Base-by-base conservation (phyloP, 306 rosid species). In the Ammopiptanthus mongolicus region DNA sequence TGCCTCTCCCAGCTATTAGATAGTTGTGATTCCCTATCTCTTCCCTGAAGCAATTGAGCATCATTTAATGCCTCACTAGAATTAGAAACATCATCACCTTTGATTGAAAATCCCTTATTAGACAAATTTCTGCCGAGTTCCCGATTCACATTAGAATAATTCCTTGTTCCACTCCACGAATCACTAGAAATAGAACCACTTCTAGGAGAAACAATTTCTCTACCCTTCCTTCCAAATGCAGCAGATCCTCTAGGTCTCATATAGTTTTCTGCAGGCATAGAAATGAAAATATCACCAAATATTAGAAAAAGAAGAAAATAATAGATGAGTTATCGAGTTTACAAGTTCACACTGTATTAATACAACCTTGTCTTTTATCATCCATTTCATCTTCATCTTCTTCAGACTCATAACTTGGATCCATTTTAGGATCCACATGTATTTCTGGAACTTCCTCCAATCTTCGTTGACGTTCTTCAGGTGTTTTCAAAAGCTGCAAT, bases 391-490 rank as follows among this genome's bases (percentile, higher is more conserved):
- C 95, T 82, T 84, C 97, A 56, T 93, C 99, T 72, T 91, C 97
- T 74, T 96, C 99, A 5, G 99, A 96, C 81, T 88, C 97, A 65
- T 90, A 85, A 85, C 86, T 92, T 28, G 99, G 99, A 86, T 96
- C 97, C 99, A 96, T 96, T 28, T 92, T 89, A 29, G 99, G 98
- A 86, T 96, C 99, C 5, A 82, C 89, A 34, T 89, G 99, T 75
- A 96, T 92, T 83, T 87, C 93, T 42, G 96, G 88, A 73, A 91
- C 83, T 78, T 96, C 99, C 62, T 89, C 99, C 79, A 90, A 84
- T 75, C 99, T 96, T 15, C 99, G 97, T 73, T 89, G 98, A 52
- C 99, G 98, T 75, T 96, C 99, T 86, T 96, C 98, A 1, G 97
- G 99, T 18, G 98, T 87, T 87, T 89, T 96, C 66, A 96, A 71